Percentiles rank a stretch among this genome's conserved stretches.
phyloP scores from a whole-genome alignment of 345 rosid species.

The Linum lewisii region DNA sequence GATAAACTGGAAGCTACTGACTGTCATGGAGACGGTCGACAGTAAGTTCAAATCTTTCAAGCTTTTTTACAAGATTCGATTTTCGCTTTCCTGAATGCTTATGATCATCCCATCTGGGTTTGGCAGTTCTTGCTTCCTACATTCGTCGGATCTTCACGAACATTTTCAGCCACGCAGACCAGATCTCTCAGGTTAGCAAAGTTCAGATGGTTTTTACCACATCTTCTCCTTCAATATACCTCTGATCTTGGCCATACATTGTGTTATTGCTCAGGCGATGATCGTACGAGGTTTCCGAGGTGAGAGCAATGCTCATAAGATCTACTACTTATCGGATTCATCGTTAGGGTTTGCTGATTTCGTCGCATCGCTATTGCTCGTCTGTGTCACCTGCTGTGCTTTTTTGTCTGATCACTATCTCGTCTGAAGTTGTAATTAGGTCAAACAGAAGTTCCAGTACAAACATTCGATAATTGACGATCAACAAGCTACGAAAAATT shows the following conservation, averaged over 20 bases:
- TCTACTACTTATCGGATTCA: conserved; percentile 49
- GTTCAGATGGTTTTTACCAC: neutral
- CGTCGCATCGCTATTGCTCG: conserved; percentile 47
- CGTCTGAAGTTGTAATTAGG: conserved; percentile 19
- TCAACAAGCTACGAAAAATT: too few relatives aligned
- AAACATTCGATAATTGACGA: too few relatives aligned
- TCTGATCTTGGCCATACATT: neutral
- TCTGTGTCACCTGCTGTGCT: conserved; percentile 53
- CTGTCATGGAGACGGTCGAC: conserved; percentile 71
- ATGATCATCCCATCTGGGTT: neutral
- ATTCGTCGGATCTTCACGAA: conserved; percentile 83
- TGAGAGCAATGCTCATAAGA: conserved; percentile 56
- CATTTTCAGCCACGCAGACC: conserved; percentile 83
- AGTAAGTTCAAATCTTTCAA: conserved; percentile 31
- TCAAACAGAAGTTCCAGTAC: too few relatives aligned
- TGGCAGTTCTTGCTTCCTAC: conserved; percentile 74
- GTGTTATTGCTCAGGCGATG: conserved; percentile 66
- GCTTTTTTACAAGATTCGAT: neutral
- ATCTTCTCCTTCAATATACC: neutral
- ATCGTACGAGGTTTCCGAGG: conserved; percentile 91
- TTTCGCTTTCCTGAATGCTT: conserved; percentile 6
- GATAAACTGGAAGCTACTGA: conserved; percentile 76
- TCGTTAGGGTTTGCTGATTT: conserved; percentile 47
- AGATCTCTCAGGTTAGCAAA: conserved; percentile 77
- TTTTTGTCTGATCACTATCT: conserved; percentile 55